Evolutionary conservation across 2,329 filamentous ascomycete genomes (phyloP).

Genomic region (Colletotrichum tanaceti): DNA sequence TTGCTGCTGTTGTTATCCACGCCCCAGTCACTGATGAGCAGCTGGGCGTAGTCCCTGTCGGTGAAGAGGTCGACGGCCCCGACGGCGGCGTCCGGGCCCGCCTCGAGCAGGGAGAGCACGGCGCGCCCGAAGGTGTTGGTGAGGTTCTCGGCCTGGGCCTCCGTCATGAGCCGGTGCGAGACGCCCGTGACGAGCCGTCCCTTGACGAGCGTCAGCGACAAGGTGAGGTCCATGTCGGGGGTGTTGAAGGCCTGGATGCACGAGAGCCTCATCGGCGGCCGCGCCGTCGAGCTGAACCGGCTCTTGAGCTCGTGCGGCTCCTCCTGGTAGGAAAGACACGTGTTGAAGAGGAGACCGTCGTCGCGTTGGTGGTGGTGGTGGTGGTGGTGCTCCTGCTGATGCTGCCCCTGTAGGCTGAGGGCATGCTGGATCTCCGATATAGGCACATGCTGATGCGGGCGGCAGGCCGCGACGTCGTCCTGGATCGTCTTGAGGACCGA

Average conservation of each 20-base stretch:
- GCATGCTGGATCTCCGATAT: conserved; percentile 60
- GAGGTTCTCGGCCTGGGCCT: conserved; percentile 59
- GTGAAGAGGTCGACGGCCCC: conserved; percentile 65
- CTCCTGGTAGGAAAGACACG: conserved; percentile 61
- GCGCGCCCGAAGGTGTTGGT: conserved; percentile 65
- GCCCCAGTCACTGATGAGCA: conserved; percentile 64
- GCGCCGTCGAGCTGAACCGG: conserved; percentile 46
- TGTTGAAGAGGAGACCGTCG: conserved; percentile 62
- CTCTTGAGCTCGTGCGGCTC: conserved; percentile 52
- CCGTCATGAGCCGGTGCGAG: conserved; percentile 56
- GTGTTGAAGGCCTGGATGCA: conserved; percentile 55
- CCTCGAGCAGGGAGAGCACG: conserved; percentile 58
- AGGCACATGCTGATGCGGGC: conserved; percentile 59
- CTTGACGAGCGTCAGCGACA: conserved; percentile 57
- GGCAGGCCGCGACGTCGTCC: conserved; percentile 46
- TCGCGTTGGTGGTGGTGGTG: too few species aligned
- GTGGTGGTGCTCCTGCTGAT: too few species aligned
- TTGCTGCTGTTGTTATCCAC: too few species aligned
- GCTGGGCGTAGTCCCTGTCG: conserved; percentile 65
- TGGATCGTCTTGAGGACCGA: conserved; percentile 50
- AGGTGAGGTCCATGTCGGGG: conserved; percentile 60
- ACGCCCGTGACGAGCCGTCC: conserved; percentile 58
- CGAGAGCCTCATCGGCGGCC: conserved; percentile 47
- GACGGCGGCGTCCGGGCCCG: conserved; percentile 54
- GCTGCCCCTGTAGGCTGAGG: conserved; percentile 53